A percentile compares a stretch with the other conserved stretches of the same genome.
These are phyloP conservation scores for Petrea volubilis DNA, from an alignment of 257 asterid species.

Conservation along the genomic window DNA sequence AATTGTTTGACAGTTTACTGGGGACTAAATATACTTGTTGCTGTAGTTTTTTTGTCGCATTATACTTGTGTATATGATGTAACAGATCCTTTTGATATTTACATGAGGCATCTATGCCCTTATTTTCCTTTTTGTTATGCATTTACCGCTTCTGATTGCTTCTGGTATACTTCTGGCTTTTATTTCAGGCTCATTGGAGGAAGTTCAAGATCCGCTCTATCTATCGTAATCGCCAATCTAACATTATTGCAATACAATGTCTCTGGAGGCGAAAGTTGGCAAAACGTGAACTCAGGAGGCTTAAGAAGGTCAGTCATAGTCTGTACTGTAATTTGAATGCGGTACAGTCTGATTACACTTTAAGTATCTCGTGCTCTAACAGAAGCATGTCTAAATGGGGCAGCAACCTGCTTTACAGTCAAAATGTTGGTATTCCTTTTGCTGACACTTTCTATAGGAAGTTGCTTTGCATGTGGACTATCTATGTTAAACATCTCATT, in stretches of 20 bases:
- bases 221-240: constrained; percentile 72
- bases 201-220: constrained; percentile 74
- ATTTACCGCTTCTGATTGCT: not conserved
- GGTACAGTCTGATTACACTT: not conserved
- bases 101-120: not conserved
- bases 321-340: constrained; percentile 5
- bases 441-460: not conserved
- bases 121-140: constrained; percentile 3
- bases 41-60: not conserved
- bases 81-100: not conserved
- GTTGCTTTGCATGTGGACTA: not conserved
- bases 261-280: constrained; percentile 96
- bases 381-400: not conserved
- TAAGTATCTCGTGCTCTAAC: not conserved
- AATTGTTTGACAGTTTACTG: not conserved
- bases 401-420: not conserved
- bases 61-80: constrained; percentile 4
- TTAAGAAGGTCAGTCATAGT: constrained; percentile 69
- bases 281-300: constrained; percentile 79
- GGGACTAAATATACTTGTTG: constrained; percentile 4
- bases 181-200: constrained; percentile 82
- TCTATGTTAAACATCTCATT: not conserved
- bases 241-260: constrained; percentile 85
- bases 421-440: not conserved
- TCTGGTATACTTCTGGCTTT: constrained; percentile 20